A percentile compares a stretch with the other conserved stretches of the same genome.
Evolutionary conservation across 129 eudicot genomes (phyloP).

Genomic region (Tagetes patula): DNA sequence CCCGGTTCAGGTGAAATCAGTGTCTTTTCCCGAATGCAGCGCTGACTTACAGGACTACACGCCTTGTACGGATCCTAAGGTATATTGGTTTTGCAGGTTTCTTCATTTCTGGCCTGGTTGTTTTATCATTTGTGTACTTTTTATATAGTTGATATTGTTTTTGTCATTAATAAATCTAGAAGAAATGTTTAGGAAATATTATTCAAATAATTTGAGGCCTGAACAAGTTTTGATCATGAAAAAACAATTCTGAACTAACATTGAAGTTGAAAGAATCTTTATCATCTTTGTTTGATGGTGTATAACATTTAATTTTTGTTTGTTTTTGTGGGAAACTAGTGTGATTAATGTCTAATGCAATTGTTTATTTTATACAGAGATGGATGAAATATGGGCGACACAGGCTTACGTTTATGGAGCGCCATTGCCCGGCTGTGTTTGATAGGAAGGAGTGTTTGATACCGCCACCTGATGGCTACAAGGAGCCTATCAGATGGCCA

Average conservation of each 20-base stretch:
- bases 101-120: not conserved
- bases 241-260: not conserved
- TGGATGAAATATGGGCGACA: slow-evolving; percentile 84
- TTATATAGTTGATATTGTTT: not conserved
- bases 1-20: slow-evolving; percentile 53
- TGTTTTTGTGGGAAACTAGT: not conserved
- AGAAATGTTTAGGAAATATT: not conserved
- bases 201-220: not conserved
- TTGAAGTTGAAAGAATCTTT: not conserved
- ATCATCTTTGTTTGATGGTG: not conserved
- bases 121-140: not conserved
- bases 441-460: slow-evolving; percentile 88
- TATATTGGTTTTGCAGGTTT: slow-evolving; percentile 10
- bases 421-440: slow-evolving; percentile 85
- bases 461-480: no score
- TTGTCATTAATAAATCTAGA: not conserved
- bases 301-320: not conserved
- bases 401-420: slow-evolving; percentile 86
- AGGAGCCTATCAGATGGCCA: no score
- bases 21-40: slow-evolving; percentile 70
- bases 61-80: slow-evolving; percentile 99
- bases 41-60: slow-evolving; percentile 82
- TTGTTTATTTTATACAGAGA: slow-evolving; percentile 49
- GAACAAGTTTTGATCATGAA: not conserved
- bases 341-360: not conserved